These are phyloP conservation scores for Thinopyrum elongatum DNA, from an alignment of 176 grass and related monocot genomes.

Conservation along the genomic window DNA sequence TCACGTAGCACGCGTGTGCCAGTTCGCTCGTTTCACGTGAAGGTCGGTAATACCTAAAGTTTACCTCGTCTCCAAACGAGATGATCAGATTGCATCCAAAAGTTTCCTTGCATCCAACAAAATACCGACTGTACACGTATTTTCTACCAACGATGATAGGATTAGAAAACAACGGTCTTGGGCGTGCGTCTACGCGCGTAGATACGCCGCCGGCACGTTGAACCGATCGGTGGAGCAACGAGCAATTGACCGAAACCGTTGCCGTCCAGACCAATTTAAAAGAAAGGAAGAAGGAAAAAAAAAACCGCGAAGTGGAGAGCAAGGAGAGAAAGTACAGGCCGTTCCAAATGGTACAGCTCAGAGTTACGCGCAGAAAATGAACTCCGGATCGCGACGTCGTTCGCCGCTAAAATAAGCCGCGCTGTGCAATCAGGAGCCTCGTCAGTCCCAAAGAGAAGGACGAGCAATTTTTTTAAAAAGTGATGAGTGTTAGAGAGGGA, in stretches of 20 bases:
- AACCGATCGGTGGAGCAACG: not conserved
- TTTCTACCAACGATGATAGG: not conserved
- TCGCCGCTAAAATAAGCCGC: not conserved
- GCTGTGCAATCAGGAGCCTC: constrained; percentile 3
- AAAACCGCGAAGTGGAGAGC: not conserved
- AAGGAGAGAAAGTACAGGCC: not conserved
- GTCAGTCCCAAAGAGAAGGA: not conserved
- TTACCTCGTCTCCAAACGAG: not conserved
- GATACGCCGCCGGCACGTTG: not conserved
- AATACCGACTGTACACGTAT: not conserved
- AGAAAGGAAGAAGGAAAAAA: not conserved
- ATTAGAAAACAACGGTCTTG: not conserved
- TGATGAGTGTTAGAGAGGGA: too few relatives aligned
- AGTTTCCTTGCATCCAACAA: not conserved
- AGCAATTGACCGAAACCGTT: not conserved
- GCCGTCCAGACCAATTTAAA: not conserved
- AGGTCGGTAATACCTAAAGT: not conserved
- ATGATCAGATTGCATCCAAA: not conserved
- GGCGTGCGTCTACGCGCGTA: not conserved
- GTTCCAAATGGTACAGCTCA: constrained; percentile 17
- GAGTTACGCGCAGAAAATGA: constrained; percentile 34
- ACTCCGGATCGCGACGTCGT: not conserved
- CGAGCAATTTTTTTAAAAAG: not conserved
- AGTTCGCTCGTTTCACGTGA: not conserved
- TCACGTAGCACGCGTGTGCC: not conserved